phyloP scores from a whole-genome alignment of 108 stramenopile species.

The Schizochytrium sp. region DNA sequence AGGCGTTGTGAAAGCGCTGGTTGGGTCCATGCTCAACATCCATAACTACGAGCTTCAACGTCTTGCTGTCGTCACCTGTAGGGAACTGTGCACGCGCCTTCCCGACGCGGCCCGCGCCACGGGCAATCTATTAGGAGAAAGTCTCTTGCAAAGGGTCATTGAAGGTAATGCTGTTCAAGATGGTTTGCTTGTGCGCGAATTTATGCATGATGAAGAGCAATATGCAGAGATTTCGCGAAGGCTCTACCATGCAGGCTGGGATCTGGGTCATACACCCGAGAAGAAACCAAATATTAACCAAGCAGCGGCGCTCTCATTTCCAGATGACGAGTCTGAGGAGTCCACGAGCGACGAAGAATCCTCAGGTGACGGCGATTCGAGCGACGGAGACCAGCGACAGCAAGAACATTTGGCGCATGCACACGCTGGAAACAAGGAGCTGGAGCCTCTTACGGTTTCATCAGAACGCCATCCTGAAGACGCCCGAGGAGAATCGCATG shows the following conservation, averaged over 20 bases:
- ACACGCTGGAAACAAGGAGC: too few species aligned
- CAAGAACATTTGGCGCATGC: background rate
- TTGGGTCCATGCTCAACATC: background rate
- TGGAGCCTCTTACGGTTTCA: too few species aligned
- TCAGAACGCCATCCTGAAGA: too few species aligned
- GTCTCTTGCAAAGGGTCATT: background rate
- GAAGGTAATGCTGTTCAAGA: background rate
- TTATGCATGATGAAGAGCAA: background rate
- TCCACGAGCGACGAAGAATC: background rate
- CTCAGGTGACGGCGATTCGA: background rate
- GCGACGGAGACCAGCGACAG: background rate
- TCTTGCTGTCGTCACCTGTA: background rate
- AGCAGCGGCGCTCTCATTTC: background rate
- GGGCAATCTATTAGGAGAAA: background rate
- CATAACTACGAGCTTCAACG: background rate
- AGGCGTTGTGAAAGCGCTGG: background rate
- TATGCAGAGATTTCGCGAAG: background rate
- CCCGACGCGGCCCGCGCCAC: background rate
- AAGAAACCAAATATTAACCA: background rate
- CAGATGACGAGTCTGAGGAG: background rate
- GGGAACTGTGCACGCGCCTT: background rate
- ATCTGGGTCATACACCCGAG: background rate
- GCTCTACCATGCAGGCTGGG: background rate
- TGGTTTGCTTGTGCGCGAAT: background rate
- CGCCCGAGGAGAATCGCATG: too few species aligned